phyloP scores from a whole-genome alignment of 495 filamentous ascomycete genomes.

The Aspergillus sparsus region DNA sequence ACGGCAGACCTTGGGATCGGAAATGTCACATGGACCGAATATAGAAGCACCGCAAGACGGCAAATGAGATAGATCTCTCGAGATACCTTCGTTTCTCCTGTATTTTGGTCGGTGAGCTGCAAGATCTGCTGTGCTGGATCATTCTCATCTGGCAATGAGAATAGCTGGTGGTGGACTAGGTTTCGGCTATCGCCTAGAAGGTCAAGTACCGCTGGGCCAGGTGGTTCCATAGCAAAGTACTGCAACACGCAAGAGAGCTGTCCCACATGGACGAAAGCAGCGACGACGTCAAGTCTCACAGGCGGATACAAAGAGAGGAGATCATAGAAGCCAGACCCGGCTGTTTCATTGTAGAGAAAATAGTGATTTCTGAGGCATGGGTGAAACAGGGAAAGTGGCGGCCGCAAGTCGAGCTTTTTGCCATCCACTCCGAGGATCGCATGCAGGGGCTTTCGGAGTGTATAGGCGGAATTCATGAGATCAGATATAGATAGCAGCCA shows the following conservation, averaged over 20 bases:
- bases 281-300: neutral
- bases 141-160: neutral
- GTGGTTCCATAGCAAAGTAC: neutral
- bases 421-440: neutral
- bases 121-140: neutral
- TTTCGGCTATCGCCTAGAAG: slow-evolving; percentile 1
- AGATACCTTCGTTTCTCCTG: neutral
- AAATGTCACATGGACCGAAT: slow-evolving; percentile 10
- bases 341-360: neutral
- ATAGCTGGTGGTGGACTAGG: slow-evolving; percentile 1
- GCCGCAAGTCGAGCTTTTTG: neutral
- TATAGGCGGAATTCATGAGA: neutral
- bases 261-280: neutral
- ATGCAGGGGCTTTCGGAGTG: neutral
- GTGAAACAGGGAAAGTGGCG: neutral
- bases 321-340: neutral
- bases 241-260: neutral
- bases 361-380: neutral
- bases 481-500: slow-evolving; percentile 5
- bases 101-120: neutral
- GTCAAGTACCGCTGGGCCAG: neutral
- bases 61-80: slow-evolving; percentile 2
- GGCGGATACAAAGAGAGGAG: neutral
- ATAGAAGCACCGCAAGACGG: neutral
- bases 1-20: slow-evolving; percentile 1